Evolutionary conservation across 2,329 filamentous ascomycete species (phyloP), one percentile per base, ranked within the genome.

Genomic region (Epicoccum sorghinum): DNA sequence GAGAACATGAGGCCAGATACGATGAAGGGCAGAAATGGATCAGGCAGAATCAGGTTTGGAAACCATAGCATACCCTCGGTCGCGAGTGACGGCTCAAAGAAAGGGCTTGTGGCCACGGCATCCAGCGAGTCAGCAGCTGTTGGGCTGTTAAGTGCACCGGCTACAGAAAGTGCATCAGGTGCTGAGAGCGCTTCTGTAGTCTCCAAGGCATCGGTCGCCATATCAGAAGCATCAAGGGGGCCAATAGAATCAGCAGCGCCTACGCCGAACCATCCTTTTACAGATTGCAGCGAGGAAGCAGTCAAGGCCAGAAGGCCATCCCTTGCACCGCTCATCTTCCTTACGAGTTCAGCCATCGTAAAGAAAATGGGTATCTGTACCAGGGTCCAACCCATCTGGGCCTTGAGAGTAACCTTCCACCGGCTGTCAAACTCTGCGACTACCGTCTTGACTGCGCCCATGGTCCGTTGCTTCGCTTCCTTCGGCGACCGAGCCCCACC

Each of bases 31-130:
- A 86, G 73, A 2, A 77, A 78, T 0, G 83, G 77, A 60, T 88
- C 85, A 7, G 82, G 72, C 0, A 77, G 64, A 4, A 83, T 72
- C 12, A 88, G 77, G 65, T 87, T 78, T 1, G 80, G 77, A 51
- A 86, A 86, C 85, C 85, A 88, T 2, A 85, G 73, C 3, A 80
- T 77, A n/a, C 85, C 85, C 71, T 86, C 85, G 7, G 68, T 77
- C 4, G 79, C 77, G 13, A 88, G 71, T 4, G 79, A 77, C 3
- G 79, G 78, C 59, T 85, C 81, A 29, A 80, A 69, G 64, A 69
- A 74, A 6, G 52, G 49, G 40, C 58, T 68, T 3, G 52, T 42
- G 13, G 51, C 36, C 1, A 57, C 18, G 24, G n/a, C 59, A 54
- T 32, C 57, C 60, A 7, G 48, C 45, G 13, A 12, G 48, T 36